Conservation (phyloP, 2,329 filamentous ascomycete genomes). For the Coniochaeta sp. region DNA sequence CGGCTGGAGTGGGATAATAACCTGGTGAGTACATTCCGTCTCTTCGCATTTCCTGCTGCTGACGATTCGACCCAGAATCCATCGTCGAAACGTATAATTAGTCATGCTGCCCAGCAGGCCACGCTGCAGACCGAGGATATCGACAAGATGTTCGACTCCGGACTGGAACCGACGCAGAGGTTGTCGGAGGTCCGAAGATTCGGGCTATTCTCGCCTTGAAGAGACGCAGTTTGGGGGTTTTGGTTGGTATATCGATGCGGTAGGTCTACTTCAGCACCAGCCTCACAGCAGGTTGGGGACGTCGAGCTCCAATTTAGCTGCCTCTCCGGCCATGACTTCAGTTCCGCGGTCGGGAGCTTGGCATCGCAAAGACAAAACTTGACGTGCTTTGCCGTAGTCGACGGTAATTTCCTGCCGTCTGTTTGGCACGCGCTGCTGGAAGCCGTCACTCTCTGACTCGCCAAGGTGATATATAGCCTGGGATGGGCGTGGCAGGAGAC, state of each 20-base stretch:
- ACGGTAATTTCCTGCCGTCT: not conserved
- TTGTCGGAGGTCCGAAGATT: constrained; percentile 48
- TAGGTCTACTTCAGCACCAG: not conserved
- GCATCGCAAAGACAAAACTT: not conserved
- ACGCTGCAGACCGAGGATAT: constrained; percentile 4
- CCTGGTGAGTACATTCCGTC: constrained; percentile 40
- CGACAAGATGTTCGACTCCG: constrained; percentile 13
- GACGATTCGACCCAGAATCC: constrained; percentile 29
- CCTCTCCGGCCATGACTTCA: too few relatives aligned
- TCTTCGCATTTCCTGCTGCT: constrained; percentile 10
- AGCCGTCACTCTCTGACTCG: not conserved
- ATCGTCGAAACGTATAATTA: constrained; percentile 34
- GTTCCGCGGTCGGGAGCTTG: not conserved
- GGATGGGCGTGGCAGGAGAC: too few relatives aligned
- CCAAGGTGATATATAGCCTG: too few relatives aligned
- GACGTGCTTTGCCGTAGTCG: not conserved
- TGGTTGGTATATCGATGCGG: not conserved
- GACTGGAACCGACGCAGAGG: constrained; percentile 65
- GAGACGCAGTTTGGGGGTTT: not conserved
- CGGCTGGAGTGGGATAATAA: constrained; percentile 70
- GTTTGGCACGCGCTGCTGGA: not conserved
- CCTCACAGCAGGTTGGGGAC: not conserved
- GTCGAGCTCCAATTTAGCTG: not conserved
- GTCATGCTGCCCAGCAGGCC: constrained; percentile 21
- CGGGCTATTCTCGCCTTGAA: constrained; percentile 21